Conservation (phyloP, 768 basidiomycete genomes). For the Mycena kentingensis region DNA sequence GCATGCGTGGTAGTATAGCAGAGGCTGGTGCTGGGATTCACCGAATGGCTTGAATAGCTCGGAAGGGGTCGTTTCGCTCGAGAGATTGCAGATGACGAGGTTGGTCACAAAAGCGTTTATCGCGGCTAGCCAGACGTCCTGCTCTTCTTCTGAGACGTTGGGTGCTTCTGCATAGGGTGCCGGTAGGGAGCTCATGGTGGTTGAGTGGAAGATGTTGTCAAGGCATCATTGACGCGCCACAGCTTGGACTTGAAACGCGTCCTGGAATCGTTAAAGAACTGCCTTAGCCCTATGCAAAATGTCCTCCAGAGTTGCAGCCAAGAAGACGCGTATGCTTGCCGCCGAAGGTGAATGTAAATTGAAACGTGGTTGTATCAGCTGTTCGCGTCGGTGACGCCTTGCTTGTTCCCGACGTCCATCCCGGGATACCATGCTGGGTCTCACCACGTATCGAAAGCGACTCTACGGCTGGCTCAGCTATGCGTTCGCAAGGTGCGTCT, state of each 20-base stretch:
- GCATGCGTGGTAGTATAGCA: conserved; percentile 8
- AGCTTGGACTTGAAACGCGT: too few species aligned
- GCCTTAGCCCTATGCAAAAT: too few species aligned
- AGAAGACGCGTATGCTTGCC: too few species aligned
- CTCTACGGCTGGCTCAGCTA: conserved; percentile 82
- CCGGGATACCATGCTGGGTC: too few species aligned
- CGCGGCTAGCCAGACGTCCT: not conserved
- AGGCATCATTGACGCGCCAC: too few species aligned
- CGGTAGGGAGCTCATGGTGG: conserved; percentile 9
- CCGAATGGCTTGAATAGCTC: not conserved
- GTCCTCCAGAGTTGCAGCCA: too few species aligned
- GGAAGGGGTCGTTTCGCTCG: not conserved
- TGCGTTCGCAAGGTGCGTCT: conserved; percentile 73
- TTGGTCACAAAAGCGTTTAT: not conserved
- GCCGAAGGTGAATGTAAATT: too few species aligned
- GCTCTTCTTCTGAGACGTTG: not conserved
- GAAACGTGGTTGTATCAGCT: too few species aligned
- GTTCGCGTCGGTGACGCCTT: too few species aligned
- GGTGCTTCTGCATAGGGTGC: not conserved
- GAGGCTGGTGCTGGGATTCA: not conserved
- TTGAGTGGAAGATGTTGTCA: too few species aligned
- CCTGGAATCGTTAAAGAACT: too few species aligned
- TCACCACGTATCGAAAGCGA: conserved; percentile 44
- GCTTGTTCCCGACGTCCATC: too few species aligned
- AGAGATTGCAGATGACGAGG: not conserved